Conservation (phyloP, 2,329 filamentous ascomycete species). For the Shiraia bambusicola region DNA sequence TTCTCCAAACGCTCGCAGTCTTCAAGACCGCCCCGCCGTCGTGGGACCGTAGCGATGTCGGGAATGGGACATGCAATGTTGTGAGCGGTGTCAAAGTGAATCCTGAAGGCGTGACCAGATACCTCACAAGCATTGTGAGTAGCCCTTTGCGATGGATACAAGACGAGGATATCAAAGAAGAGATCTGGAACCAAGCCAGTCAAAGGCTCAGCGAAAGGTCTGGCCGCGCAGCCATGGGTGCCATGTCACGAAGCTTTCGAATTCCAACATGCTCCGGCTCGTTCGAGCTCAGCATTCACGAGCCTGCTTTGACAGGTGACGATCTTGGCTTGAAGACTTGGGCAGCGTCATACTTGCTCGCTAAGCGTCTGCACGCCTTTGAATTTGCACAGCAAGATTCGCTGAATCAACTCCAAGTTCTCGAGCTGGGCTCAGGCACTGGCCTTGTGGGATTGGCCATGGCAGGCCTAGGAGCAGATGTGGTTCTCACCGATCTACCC, state of each 20-base stretch:
- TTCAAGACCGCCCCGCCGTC: constrained; percentile 68
- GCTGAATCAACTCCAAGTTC: constrained; percentile 38
- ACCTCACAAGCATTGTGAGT: constrained; percentile 69
- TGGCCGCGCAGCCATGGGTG: constrained; percentile 70
- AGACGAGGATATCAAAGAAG: constrained; percentile 65
- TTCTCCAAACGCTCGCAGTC: constrained; percentile 66
- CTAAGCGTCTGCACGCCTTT: constrained; percentile 62
- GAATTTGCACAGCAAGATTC: constrained; percentile 8
- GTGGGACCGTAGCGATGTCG: constrained; percentile 58
- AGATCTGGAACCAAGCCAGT: constrained; percentile 77
- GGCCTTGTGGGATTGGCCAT: constrained; percentile 88
- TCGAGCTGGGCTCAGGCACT: constrained; percentile 89
- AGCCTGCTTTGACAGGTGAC: constrained; percentile 85
- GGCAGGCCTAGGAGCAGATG: constrained; percentile 66
- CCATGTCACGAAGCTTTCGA: constrained; percentile 61
- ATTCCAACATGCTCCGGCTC: constrained; percentile 52
- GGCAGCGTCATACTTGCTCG: constrained; percentile 85
- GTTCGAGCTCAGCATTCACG: constrained; percentile 69
- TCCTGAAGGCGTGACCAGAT: constrained; percentile 59
- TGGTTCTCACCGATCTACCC: constrained; percentile 79
- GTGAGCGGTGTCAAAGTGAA: constrained; percentile 42
- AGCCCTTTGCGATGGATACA: constrained; percentile 69
- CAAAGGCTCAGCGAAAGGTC: constrained; percentile 80
- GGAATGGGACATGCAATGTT: constrained; percentile 27
- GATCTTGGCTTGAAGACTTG: constrained; percentile 92